Evolutionary conservation across 1,139 yeast species (phyloP), one percentile per base, ranked within the genome.

Genomic region (Yamadazyma conglobata): DNA sequence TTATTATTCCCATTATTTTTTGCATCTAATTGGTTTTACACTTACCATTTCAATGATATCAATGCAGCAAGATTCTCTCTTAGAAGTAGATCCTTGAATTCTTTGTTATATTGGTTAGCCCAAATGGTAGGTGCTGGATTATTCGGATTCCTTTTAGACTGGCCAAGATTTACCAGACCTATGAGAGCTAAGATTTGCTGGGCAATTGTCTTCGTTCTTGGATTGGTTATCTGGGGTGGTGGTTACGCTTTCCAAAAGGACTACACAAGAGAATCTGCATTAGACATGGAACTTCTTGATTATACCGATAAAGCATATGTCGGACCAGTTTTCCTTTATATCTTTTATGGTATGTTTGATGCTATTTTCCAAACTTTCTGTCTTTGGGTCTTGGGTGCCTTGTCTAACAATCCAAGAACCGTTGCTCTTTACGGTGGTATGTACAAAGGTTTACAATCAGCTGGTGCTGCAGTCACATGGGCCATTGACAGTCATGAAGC

Each of bases 21-120:
- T 47, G 67, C 79, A 15, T 73, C 82, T 22, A 77, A 77, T 59
- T 77, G 79, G 79, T 77, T 76, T 57, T 74, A 74, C 58, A 73
- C 82, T 27, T 77, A 77, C 54, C 82, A 77, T 55, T 77, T 74
- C 46, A 75, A 76, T 48, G 75, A 73, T 40, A 63, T 70, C 50
- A 77, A 77, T 49, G 74, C 73, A 25, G 76, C 73, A 16, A 60
- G 74, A 40, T 77, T 77, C 55, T 73, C 70, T 46, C 54, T 76
- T 34, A 64, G 81, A 50, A 73, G 82, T 15, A 65, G 84, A 47
- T 72, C 83, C 3, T 64, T 77, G 46, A 77, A 77, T 57, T 72
- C 77, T 9, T 61, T 77, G 34, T 66, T 77, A 33, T 77, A 76
- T 57, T 77, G 83, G 82, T 52, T 71, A 32, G 56, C 75, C 33